phyloP scores from a whole-genome alignment of 768 basidiomycete species.

The Russula abietina region DNA sequence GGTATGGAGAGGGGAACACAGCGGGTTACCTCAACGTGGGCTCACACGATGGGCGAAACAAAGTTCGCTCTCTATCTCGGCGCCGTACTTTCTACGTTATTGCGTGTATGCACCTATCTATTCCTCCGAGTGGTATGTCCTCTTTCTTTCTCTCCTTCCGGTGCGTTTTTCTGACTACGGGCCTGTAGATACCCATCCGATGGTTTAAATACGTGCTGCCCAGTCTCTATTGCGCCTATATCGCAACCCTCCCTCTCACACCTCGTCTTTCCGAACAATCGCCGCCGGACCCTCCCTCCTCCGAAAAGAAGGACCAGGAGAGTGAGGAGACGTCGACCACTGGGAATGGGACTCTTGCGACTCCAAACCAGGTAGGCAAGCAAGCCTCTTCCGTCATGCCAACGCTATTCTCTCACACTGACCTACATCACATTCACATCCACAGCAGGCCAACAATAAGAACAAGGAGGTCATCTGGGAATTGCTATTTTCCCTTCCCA shows the following conservation, averaged over 20 bases:
- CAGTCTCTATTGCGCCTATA: constrained; percentile 15
- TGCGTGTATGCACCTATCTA: constrained; percentile 41
- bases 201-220: constrained; percentile 33
- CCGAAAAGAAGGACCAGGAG: constrained; percentile 1
- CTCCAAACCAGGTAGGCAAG: constrained; percentile 27
- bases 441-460: neutral
- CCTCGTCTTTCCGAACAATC: neutral
- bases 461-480: constrained; percentile 23
- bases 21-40: neutral
- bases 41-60: constrained; percentile 2
- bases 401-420: constrained; percentile 6
- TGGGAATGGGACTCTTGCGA: too few relatives aligned
- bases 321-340: neutral
- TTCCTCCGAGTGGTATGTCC: constrained; percentile 45
- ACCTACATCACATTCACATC: constrained; percentile 3
- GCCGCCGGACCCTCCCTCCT: neutral
- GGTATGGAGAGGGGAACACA: too few relatives aligned
- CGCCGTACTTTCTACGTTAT: constrained; percentile 32
- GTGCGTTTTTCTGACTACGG: neutral
- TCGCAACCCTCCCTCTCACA: constrained; percentile 21
- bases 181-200: neutral
- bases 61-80: constrained; percentile 21
- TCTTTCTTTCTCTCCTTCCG: neutral
- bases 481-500: constrained; percentile 33
- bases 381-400: constrained; percentile 28